Base-by-base conservation (phyloP, 306 rosid genomes). In the Quercus cerris region DNA sequence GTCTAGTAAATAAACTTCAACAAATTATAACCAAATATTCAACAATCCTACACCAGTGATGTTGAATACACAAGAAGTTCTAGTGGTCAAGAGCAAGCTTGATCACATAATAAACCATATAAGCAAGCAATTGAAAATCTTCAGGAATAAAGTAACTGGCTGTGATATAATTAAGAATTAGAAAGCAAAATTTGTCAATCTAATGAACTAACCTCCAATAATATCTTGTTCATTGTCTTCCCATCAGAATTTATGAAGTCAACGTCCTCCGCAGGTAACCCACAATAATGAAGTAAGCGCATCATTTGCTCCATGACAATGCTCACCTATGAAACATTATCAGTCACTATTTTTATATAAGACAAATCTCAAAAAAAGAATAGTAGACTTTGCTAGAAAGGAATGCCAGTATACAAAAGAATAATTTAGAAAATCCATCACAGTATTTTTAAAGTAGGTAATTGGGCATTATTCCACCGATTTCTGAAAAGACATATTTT, bases 281-380 rank as follows among this genome's bases (percentile, higher is more conserved):
- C 99, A 81, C 98, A 93, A 51, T 86, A 63, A 84, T 95, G 99
- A 86, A 95, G 97, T 80, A 95, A 84, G 73, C 94, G 89, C 81
- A 93, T 77, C 97, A 95, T 95, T 87, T 95, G 99, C 66, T 95
- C 99, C 99, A 95, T 95, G 20, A 93, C 99, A 81, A 95, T 89
- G 97, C 98, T 90, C 64, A 95, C 99, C 99, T 95, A 86, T 63
- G 77, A 75, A 81, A 77, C 25, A 79, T 56, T 80, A 63, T 81
- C 77, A 79, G 75, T 46, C 14, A 33, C 67, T 51, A 68, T 70
- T 41, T 70, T 49, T 52, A 56, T 14, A 55, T 28, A 30, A 77
- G 44, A 69, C 4, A 59, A 4, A 31, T 38, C 6, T 15, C 20
- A 23, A 22, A 68, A 5, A 72, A 61, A 66, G 23, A 23, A 70